Evolutionary conservation across 768 basidiomycete genomes (phyloP), one percentile per base, ranked within the genome.

Genomic region (Hygrocybe punicea): DNA sequence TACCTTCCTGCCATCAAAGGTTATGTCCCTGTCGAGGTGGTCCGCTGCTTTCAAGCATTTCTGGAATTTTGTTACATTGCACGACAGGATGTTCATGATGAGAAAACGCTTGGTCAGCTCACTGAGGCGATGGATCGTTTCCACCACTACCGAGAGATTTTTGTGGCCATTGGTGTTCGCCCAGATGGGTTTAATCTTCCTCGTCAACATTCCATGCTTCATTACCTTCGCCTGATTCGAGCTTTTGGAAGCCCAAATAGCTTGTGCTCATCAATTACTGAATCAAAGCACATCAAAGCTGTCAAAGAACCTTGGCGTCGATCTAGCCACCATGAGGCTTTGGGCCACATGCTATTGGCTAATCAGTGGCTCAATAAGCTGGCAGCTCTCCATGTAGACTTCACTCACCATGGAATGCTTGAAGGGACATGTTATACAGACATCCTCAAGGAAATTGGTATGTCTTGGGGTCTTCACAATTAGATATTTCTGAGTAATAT

Each of bases 231-330:
- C 21, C 40, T 13, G 3, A 69, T 69, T 10, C 25, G 55, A 6
- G 53, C 59, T 3, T 71, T 67, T 56, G 65, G 66, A 1, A 57
- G 65, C 4, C 69, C 63, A 2, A 69, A 70, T 62, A 69, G 70
- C 36, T 48, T 71, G 0, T 72, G 69, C 37, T 69, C 69, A 0
- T 71, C 71, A 14, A 73, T 72, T 25, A 74, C 70, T 1, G 70
- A 73, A 51, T 70, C 66, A 6, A 69, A 68, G 13, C 73, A 72
- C 48, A 73, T 72, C 45, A 64, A 54, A 11, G 72, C 70, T 25
- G 67, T 74, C n/a, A 76, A 75, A 55, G 49, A 66, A 24, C 74
- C 73, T 0, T 76, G 72, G 72, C 58, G 69, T 0, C 56, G 65
- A 4, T 73, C 71, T 1, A 76, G 58, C 59, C 62, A 53, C 0